Conservation (phyloP, 2,329 filamentous ascomycete species). For the Epichloe sylvatica region DNA sequence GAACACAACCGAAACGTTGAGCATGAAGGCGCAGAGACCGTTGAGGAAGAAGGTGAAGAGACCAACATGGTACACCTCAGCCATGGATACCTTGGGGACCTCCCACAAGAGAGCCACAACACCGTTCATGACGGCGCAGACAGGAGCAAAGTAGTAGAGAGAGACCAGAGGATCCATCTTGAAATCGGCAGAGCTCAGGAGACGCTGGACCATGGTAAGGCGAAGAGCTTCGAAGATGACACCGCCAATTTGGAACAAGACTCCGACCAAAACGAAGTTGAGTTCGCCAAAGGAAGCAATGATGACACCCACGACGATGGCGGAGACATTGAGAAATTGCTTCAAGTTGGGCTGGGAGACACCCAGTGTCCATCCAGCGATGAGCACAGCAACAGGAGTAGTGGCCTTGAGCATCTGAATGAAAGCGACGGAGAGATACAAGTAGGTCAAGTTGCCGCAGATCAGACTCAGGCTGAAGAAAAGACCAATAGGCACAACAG, state of each 20-base stretch:
- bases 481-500: constrained; percentile 86
- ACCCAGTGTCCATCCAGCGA: constrained; percentile 79
- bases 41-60: constrained; percentile 60
- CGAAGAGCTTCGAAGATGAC: constrained; percentile 72
- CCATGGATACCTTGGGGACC: constrained; percentile 53
- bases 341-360: constrained; percentile 72
- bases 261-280: constrained; percentile 70
- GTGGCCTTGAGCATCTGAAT: constrained; percentile 99
- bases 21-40: constrained; percentile 62
- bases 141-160: constrained; percentile 78
- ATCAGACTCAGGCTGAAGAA: constrained; percentile 96
- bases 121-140: constrained; percentile 72
- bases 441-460: constrained; percentile 88
- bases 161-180: constrained; percentile 88
- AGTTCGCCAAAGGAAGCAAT: constrained; percentile 95
- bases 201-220: constrained; percentile 70
- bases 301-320: constrained; percentile 88
- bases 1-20: constrained; percentile 79
- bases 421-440: constrained; percentile 90
- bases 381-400: constrained; percentile 81
- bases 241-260: constrained; percentile 65
- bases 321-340: constrained; percentile 81
- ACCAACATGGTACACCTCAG: constrained; percentile 60
- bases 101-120: constrained; percentile 60
- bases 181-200: constrained; percentile 70